Base-by-base conservation (phyloP, 352 stramenopile genomes). In the Globisporangium ultimum region DNA sequence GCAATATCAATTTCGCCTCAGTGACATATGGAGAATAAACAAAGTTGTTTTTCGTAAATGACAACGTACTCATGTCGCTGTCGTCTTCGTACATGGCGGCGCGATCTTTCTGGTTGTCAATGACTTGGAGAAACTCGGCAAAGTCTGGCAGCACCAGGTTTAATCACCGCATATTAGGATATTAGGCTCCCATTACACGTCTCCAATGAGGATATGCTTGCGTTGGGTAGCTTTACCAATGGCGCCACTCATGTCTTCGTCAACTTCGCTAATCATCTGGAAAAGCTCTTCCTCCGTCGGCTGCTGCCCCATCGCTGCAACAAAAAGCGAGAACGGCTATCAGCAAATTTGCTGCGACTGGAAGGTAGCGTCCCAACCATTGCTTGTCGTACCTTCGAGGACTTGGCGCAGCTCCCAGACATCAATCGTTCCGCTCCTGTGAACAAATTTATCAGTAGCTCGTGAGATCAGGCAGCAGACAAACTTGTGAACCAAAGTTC, bases 201-300 rank as follows among this genome's bases (percentile, higher is more conserved):
- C 24, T 32, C 24, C 24, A 32, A 32, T 32, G 24, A 32, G 24
- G 24, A 32, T 32, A 5, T 5, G 24, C 5, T 32, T 32, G 24
- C 24, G 24, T 32, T 32, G 24, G 24, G 5, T 32, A 32, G 5
- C 24, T 32, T 2, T 58, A 89, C 81, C 81, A 48, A 99, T 99
- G 0, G 90, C 94, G 17, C 93, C 96, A 62, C 88, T 98, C 93
- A 98, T 98, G 63, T 92, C 83, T 63, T 94, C 83, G 48, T 92
- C 84, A 20, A 94, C 82, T 58, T 92, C 84, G 42, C 84, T 94
- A 64, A 98, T 98, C 91, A 98, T 97, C 65, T 98, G 91, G 61
- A 98, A 99, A 28, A 99, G 77, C 75, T 99, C 96, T 72, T 99
- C 96, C 64, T 99, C 96, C 0, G 95, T 99, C n/a, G 94, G 96